Conservation (phyloP, 148 eudicot genomes). For the Limonium bicolor region DNA sequence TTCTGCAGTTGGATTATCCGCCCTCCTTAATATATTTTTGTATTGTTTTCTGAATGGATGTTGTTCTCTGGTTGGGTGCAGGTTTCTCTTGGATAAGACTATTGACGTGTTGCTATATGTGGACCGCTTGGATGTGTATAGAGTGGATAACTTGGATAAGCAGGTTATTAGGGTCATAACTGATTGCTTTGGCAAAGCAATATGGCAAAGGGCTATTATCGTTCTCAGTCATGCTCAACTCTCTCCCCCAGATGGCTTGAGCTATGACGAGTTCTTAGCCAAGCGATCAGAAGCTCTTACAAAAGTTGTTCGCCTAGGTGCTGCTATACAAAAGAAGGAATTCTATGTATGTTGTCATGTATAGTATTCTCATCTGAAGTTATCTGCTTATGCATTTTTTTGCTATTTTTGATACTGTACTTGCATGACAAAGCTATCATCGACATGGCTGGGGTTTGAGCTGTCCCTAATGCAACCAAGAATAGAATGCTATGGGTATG, state of each 20-base stretch:
- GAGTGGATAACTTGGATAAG: conserved; percentile 83
- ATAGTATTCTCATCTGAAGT: not conserved
- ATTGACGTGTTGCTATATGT: conserved; percentile 84
- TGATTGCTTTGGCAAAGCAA: conserved; percentile 64
- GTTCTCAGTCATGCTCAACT: conserved; percentile 93
- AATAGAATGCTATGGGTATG: too few relatives aligned
- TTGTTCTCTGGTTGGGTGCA: too few relatives aligned
- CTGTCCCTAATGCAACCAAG: too few relatives aligned
- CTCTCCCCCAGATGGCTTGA: conserved; percentile 86
- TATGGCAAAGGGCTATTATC: conserved; percentile 67
- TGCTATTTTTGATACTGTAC: not conserved
- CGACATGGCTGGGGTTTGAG: too few relatives aligned
- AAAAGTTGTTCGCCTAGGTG: conserved; percentile 63
- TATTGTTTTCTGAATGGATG: too few relatives aligned
- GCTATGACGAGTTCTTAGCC: conserved; percentile 60
- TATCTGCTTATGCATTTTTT: not conserved
- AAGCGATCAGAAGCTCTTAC: conserved; percentile 71
- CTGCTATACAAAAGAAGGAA: conserved; percentile 42
- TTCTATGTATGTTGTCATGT: conserved; percentile 14
- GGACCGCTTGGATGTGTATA: conserved; percentile 79
- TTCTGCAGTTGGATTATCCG: too few relatives aligned
- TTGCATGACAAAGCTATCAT: too few relatives aligned
- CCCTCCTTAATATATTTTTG: too few relatives aligned
- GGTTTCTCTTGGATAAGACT: conserved; percentile 71
- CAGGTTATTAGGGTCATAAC: conserved; percentile 74